A percentile compares a stretch with the other conserved stretches of the same genome.
Evolutionary conservation across 2,329 filamentous ascomycete genomes (phyloP).

Genomic region (Monosporascus cannonballus): DNA sequence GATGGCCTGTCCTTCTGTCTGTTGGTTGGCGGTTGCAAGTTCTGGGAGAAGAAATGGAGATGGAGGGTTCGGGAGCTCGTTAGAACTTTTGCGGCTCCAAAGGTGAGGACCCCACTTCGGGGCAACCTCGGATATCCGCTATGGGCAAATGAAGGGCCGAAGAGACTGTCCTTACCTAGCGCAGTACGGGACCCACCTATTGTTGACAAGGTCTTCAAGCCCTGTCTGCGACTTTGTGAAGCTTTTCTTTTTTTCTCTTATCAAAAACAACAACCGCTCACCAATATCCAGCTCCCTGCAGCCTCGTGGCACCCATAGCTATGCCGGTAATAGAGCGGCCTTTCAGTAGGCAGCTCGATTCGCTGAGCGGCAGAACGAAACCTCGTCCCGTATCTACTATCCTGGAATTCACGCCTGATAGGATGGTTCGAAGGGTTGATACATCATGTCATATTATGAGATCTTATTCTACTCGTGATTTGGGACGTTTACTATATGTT

Average conservation of each 20-base stretch:
- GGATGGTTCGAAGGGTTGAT: constrained; percentile 80
- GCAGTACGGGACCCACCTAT: neutral
- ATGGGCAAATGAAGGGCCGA: neutral
- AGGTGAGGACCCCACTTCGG: too few relatives aligned
- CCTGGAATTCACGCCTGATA: constrained; percentile 70
- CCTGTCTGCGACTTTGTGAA: neutral
- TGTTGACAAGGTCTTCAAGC: neutral
- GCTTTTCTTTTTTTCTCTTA: constrained; percentile 9
- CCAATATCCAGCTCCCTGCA: constrained; percentile 20
- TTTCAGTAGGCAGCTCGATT: constrained; percentile 26
- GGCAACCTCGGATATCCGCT: too few relatives aligned
- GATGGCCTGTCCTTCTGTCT: constrained; percentile 30
- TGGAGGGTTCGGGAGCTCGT: constrained; percentile 1
- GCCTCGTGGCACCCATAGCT: constrained; percentile 23
- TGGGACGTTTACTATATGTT: neutral
- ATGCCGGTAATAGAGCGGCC: constrained; percentile 23
- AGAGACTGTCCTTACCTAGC: neutral
- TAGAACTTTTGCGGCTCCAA: neutral
- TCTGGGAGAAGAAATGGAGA: constrained; percentile 7
- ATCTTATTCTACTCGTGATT: neutral
- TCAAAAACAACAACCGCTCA: constrained; percentile 22
- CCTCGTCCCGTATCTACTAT: constrained; percentile 81
- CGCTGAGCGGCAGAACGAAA: constrained; percentile 28
- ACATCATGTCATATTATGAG: constrained; percentile 36
- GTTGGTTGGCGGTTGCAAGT: constrained; percentile 15